A percentile compares a stretch with the other conserved stretches of the same genome.
Conservation (phyloP, 169 alveolate species). For the Plasmodium adleri region DNA sequence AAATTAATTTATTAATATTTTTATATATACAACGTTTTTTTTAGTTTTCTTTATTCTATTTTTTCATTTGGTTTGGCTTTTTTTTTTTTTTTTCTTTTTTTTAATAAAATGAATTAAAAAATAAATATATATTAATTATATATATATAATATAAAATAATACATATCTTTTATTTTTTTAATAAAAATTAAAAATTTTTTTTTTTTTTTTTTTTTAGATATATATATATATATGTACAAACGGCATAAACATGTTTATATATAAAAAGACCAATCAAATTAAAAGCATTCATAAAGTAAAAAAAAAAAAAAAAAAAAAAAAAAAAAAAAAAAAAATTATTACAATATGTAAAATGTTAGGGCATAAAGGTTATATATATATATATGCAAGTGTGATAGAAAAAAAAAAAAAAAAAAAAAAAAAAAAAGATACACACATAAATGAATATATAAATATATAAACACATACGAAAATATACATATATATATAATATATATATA, state of each 20-base stretch:
- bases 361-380: too few species aligned
- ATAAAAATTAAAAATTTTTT: conserved; percentile 1
- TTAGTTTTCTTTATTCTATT: background rate
- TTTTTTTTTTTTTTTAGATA: too few species aligned
- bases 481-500: too few species aligned
- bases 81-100: background rate
- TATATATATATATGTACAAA: conserved; percentile 37
- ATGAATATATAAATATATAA: conserved; percentile 23
- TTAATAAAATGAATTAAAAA: conserved; percentile 13
- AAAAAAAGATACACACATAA: conserved; percentile 10
- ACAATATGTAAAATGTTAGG: conserved; percentile 2
- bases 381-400: background rate
- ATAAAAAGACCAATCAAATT: conserved; percentile 57
- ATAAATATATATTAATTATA: background rate
- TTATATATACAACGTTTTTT: too few species aligned
- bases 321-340: conserved; percentile 8
- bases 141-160: conserved; percentile 2
- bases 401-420: conserved; percentile 25
- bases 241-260: conserved; percentile 21
- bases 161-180: background rate
- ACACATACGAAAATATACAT: background rate
- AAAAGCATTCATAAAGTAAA: conserved; percentile 52
- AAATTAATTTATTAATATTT: too few species aligned
- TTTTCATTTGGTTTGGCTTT: background rate
- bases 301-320: conserved; percentile 15